Conservation (phyloP, 305 asterid genomes). For the Plantago lanceolata region DNA sequence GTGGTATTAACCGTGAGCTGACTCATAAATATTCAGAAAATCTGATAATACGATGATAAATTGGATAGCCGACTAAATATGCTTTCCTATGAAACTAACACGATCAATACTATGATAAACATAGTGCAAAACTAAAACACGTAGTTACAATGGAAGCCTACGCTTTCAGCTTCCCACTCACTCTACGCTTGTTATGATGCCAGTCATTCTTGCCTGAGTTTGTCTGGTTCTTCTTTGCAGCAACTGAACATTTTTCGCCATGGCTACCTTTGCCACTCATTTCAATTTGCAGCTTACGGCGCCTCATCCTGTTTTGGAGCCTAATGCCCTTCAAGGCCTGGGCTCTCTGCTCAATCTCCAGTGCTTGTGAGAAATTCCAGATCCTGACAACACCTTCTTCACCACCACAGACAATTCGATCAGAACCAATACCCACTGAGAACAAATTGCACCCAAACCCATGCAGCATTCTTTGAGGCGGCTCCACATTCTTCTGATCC, state of each 20-base stretch:
- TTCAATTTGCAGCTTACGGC: constrained; percentile 51
- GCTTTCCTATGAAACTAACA: too few species aligned
- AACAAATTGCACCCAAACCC: constrained; percentile 80
- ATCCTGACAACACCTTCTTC: constrained; percentile 92
- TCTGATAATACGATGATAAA: too few species aligned
- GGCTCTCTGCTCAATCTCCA: constrained; percentile 71
- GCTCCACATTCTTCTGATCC: constrained; percentile 45
- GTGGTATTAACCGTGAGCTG: too few species aligned
- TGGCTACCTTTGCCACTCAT: constrained; percentile 39
- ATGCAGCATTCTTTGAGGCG: constrained; percentile 92
- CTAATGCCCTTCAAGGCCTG: constrained; percentile 50
- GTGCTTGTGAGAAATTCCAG: constrained; percentile 95
- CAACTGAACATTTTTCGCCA: constrained; percentile 62
- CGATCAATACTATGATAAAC: constrained; percentile 18
- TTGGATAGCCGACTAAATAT: constrained; percentile 9
- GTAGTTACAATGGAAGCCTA: constrained; percentile 23
- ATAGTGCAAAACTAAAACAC: constrained; percentile 14
- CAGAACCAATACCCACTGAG: constrained; percentile 65
- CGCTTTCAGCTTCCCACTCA: constrained; percentile 64
- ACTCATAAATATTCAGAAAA: too few species aligned
- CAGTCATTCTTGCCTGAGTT: constrained; percentile 56
- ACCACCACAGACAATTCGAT: constrained; percentile 89
- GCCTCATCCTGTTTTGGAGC: constrained; percentile 83
- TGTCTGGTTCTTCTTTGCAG: constrained; percentile 56
- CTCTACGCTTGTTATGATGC: constrained; percentile 66